Evolutionary conservation across 2,329 filamentous ascomycete genomes (phyloP).

Genomic region (Dendryphion nanum): DNA sequence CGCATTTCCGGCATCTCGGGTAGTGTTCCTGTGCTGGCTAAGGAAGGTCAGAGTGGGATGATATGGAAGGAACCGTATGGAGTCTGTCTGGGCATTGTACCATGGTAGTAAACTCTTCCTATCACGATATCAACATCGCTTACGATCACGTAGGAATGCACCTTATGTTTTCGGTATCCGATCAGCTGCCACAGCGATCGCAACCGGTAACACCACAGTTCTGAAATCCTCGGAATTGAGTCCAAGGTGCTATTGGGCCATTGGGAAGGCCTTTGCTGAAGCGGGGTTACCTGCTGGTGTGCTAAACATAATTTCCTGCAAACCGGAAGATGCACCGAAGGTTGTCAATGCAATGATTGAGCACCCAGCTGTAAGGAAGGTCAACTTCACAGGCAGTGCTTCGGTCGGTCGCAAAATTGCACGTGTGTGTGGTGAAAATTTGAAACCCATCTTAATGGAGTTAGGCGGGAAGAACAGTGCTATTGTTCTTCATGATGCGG

Average conservation of each 20-base stretch:
- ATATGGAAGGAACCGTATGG: conserved; percentile 6
- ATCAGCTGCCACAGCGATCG: conserved; percentile 52
- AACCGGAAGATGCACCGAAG: conserved; percentile 57
- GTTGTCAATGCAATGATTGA: too few relatives aligned
- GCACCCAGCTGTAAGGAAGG: conserved; percentile 64
- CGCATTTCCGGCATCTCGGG: conserved; percentile 29
- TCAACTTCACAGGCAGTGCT: conserved; percentile 69
- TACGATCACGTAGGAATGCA: conserved; percentile 44
- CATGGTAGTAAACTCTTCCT: conserved; percentile 1
- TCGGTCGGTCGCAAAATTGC: conserved; percentile 9
- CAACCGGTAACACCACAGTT: conserved; percentile 47
- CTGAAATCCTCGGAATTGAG: conserved; percentile 19
- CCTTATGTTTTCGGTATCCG: conserved; percentile 44
- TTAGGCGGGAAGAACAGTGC: conserved; percentile 79
- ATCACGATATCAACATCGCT: background rate
- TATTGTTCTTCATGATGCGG: conserved; percentile 70
- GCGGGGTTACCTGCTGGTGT: conserved; percentile 72
- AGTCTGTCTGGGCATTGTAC: conserved; percentile 2
- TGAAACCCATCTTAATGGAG: conserved; percentile 62
- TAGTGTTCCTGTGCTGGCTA: conserved; percentile 15
- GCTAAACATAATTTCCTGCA: conserved; percentile 65
- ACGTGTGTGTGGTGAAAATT: conserved; percentile 8
- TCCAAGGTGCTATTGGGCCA: conserved; percentile 13
- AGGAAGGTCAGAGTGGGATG: conserved; percentile 2
- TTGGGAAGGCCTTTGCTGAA: conserved; percentile 10